Evolutionary conservation across 2,329 filamentous ascomycete genomes (phyloP).

Genomic region (Fusarium sp.): DNA sequence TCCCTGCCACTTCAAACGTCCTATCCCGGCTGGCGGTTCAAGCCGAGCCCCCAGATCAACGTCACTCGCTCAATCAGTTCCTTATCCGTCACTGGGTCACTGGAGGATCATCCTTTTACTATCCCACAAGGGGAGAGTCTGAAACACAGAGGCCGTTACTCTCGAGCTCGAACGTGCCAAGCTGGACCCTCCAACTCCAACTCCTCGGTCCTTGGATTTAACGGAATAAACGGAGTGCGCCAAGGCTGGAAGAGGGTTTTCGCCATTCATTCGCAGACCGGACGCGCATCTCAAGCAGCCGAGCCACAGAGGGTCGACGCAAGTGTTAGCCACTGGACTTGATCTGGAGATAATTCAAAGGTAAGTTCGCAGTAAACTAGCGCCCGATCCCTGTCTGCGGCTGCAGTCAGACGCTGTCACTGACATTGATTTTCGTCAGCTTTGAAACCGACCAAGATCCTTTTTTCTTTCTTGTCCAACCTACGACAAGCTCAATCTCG

Average conservation of each 20-base stretch:
- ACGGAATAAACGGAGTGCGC: slow-evolving; percentile 16
- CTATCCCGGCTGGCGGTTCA: slow-evolving; percentile 23
- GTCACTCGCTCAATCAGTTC: slow-evolving; percentile 26
- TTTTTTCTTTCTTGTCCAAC: slow-evolving; percentile 27
- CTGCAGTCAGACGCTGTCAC: slow-evolving; percentile 18
- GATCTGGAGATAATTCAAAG: not conserved
- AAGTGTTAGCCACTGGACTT: slow-evolving; percentile 28
- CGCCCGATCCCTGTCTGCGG: slow-evolving; percentile 29
- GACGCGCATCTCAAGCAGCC: slow-evolving; percentile 14
- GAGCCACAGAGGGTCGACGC: slow-evolving; percentile 33
- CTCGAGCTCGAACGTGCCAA: slow-evolving; percentile 5
- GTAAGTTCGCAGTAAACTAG: slow-evolving; percentile 1
- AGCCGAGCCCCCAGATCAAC: slow-evolving; percentile 34
- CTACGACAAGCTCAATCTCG: not conserved
- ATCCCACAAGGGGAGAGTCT: slow-evolving; percentile 19
- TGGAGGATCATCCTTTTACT: slow-evolving; percentile 22
- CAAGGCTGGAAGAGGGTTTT: slow-evolving; percentile 13
- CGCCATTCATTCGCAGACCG: not conserved
- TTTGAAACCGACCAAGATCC: slow-evolving; percentile 34
- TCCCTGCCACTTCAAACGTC: not conserved
- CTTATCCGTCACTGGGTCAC: slow-evolving; percentile 29
- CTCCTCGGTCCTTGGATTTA: slow-evolving; percentile 8
- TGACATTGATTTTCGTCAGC: slow-evolving; percentile 41
- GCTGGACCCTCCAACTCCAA: slow-evolving; percentile 2
- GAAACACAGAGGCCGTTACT: slow-evolving; percentile 29